Percentiles rank a stretch among this genome's conserved stretches.
These are phyloP conservation scores for Claviceps spartinae DNA, from an alignment of 2,329 filamentous ascomycete species.

Conservation along the genomic window DNA sequence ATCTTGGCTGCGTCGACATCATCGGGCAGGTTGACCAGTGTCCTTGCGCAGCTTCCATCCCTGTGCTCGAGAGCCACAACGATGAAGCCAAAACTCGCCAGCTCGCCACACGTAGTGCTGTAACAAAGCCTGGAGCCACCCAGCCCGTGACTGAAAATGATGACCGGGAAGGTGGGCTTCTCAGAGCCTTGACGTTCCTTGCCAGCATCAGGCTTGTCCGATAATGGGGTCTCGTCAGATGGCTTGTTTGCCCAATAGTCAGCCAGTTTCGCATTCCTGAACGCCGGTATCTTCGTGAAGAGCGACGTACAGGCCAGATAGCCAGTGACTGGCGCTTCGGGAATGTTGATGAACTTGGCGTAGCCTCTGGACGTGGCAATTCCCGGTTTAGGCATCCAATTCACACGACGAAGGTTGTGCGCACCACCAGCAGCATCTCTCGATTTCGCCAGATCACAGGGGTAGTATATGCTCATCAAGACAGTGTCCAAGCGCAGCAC, in stretches of 20 bases:
- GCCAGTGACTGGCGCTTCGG: slow-evolving; percentile 32
- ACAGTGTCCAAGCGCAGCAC: slow-evolving; percentile 38
- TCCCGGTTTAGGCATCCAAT: slow-evolving; percentile 49
- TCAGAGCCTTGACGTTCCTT: slow-evolving; percentile 12
- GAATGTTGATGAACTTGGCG: slow-evolving; percentile 44
- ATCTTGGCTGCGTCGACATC: slow-evolving; percentile 21
- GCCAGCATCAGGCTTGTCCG: slow-evolving; percentile 13
- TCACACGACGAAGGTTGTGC: slow-evolving; percentile 35
- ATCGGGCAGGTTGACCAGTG: slow-evolving; percentile 42
- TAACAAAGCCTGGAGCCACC: slow-evolving; percentile 51
- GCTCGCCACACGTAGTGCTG: slow-evolving; percentile 49
- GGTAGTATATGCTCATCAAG: slow-evolving; percentile 53
- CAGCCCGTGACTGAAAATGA: slow-evolving; percentile 54
- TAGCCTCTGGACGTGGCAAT: slow-evolving; percentile 44
- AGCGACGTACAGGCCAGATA: slow-evolving; percentile 44
- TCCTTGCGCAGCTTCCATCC: slow-evolving; percentile 49
- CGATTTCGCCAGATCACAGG: slow-evolving; percentile 28
- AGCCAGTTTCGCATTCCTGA: slow-evolving; percentile 45
- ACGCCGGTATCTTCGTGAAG: slow-evolving; percentile 52
- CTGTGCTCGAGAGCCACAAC: slow-evolving; percentile 52
- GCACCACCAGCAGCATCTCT: slow-evolving; percentile 14
- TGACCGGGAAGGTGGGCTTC: slow-evolving; percentile 41
- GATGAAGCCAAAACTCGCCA: slow-evolving; percentile 52
- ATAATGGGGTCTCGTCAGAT: slow-evolving; percentile 21
- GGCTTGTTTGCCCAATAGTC: slow-evolving; percentile 35